Conservation (phyloP, 306 rosid species). For the Datisca glomerata region DNA sequence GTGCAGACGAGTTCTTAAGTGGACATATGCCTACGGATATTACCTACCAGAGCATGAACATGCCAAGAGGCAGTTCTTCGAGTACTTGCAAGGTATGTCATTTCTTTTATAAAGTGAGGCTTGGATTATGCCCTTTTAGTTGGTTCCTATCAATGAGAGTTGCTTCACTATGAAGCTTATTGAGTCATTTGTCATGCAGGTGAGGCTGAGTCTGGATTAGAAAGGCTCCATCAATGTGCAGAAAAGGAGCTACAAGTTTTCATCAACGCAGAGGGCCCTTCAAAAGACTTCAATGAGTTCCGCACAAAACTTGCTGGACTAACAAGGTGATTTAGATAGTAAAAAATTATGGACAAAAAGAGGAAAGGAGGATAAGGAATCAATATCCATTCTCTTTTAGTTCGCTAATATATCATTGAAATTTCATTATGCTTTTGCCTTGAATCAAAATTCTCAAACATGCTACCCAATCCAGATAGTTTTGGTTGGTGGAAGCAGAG, state of each 20-base stretch:
- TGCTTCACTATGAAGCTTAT: neutral
- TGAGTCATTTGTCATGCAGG: constrained; percentile 25
- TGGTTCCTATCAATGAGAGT: neutral
- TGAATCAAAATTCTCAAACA: too few species aligned
- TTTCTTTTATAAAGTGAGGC: constrained; percentile 5
- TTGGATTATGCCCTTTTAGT: neutral
- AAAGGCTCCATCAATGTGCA: constrained; percentile 73
- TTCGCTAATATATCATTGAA: too few species aligned
- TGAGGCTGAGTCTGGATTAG: constrained; percentile 79
- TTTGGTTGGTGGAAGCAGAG: too few species aligned
- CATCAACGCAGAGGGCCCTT: constrained; percentile 39
- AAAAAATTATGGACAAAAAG: too few species aligned
- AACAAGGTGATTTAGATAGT: constrained; percentile 29
- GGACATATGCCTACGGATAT: constrained; percentile 95
- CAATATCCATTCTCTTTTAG: too few species aligned
- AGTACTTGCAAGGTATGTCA: constrained; percentile 35
- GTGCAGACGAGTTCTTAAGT: constrained; percentile 87
- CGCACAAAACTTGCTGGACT: constrained; percentile 77
- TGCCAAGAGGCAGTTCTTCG: constrained; percentile 43
- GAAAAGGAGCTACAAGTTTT: constrained; percentile 60
- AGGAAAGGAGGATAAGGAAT: too few species aligned
- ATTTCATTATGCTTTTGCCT: too few species aligned
- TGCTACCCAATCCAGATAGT: too few species aligned
- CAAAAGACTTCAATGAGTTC: constrained; percentile 63
- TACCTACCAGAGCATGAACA: constrained; percentile 66